A percentile compares a stretch with the other conserved stretches of the same genome.
Evolutionary conservation across 2,329 filamentous ascomycete genomes (phyloP).

Genomic region (Colletotrichum musae): DNA sequence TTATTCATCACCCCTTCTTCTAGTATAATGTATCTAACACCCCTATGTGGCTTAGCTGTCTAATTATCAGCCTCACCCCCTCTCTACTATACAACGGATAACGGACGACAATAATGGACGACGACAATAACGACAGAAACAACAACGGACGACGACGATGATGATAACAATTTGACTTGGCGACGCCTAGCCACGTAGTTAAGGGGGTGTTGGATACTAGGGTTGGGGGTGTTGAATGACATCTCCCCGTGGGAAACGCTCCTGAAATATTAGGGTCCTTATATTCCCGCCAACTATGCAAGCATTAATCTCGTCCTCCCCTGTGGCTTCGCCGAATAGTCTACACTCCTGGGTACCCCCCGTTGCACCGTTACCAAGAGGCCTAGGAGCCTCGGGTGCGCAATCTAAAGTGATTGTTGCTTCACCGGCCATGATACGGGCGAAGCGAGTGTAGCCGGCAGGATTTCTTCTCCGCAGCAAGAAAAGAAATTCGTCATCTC

Average conservation of each 20-base stretch:
- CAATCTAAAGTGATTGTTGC: neutral
- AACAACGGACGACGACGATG: no score
- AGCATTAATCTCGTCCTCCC: constrained; percentile 31
- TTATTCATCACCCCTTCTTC: no score
- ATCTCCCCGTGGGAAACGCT: neutral
- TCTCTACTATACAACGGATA: no score
- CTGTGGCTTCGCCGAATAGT: constrained; percentile 10
- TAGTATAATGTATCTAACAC: no score
- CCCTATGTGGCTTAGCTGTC: no score
- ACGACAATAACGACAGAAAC: no score
- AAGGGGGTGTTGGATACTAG: no score
- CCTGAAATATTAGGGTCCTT: constrained; percentile 19
- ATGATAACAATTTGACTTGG: no score
- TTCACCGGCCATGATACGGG: neutral
- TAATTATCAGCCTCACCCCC: no score
- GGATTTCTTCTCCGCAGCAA: constrained; percentile 11
- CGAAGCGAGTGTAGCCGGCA: neutral
- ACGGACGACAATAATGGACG: no score
- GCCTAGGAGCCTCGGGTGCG: constrained; percentile 5
- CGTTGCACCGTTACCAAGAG: constrained; percentile 2
- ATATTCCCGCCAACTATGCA: constrained; percentile 31
- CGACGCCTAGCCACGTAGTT: no score
- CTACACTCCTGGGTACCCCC: constrained; percentile 17
- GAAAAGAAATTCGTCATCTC: constrained; percentile 23
- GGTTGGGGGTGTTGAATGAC: no score